Conservation (phyloP, 1,139 yeast species). For the Taiozyma sp. region DNA sequence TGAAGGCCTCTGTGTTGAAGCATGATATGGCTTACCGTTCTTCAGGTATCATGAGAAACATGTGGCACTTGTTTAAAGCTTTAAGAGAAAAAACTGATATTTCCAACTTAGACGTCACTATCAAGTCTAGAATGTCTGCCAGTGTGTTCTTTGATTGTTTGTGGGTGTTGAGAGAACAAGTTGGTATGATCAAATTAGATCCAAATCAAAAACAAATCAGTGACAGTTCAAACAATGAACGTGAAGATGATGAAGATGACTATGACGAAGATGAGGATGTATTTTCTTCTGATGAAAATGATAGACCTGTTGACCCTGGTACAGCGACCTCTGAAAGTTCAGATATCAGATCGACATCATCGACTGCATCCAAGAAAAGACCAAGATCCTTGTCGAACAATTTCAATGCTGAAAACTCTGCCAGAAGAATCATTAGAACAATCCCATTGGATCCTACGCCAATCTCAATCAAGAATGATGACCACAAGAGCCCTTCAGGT, state of each 20-base stretch:
- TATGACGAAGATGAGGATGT: slow-evolving; percentile 24
- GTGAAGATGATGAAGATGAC: slow-evolving; percentile 15
- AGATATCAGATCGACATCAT: slow-evolving; percentile 11
- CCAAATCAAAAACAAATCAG: slow-evolving; percentile 29
- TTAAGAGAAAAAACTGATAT: slow-evolving; percentile 21
- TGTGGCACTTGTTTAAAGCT: slow-evolving; percentile 74
- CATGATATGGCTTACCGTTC: slow-evolving; percentile 93
- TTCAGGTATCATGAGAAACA: slow-evolving; percentile 87
- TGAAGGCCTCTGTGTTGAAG: slow-evolving; percentile 77
- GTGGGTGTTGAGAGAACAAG: slow-evolving; percentile 76
- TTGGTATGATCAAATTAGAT: slow-evolving; percentile 67
- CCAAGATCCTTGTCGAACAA: slow-evolving; percentile 42
- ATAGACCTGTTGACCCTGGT: slow-evolving; percentile 13
- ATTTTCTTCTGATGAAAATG: slow-evolving; percentile 21
- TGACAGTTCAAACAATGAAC: slow-evolving; percentile 22
- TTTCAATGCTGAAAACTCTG: slow-evolving; percentile 60
- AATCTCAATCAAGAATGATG: slow-evolving; percentile 31
- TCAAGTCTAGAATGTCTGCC: slow-evolving; percentile 84
- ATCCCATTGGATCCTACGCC: slow-evolving; percentile 83
- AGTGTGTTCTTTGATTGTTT: slow-evolving; percentile 88
- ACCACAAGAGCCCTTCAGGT: slow-evolving; percentile 4
- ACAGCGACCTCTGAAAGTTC: slow-evolving; percentile 20
- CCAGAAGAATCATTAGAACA: slow-evolving; percentile 66
- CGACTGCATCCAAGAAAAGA: slow-evolving; percentile 28
- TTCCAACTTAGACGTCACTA: slow-evolving; percentile 42